Evolutionary conservation across 257 asterid genomes (phyloP).

Genomic region (Solanum lycopersicoides): DNA sequence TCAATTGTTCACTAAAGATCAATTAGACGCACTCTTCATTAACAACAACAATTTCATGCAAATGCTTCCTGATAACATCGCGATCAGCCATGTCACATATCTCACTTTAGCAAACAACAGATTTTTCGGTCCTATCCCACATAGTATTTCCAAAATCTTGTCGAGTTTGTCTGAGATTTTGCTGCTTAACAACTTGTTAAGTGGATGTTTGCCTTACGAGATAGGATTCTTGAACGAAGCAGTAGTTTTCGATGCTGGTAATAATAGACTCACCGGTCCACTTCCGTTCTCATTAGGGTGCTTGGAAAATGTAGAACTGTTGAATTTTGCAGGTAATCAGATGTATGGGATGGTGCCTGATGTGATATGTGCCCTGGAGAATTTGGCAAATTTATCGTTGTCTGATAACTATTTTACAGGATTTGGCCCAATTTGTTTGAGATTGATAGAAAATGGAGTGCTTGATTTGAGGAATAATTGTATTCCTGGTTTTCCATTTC

Average conservation of each 20-base stretch:
- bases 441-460: constrained; percentile 35
- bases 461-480: constrained; percentile 58
- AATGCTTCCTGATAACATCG: constrained; percentile 34
- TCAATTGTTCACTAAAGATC: constrained; percentile 31
- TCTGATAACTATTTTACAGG: constrained; percentile 47
- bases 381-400: constrained; percentile 38
- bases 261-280: constrained; percentile 47
- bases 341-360: constrained; percentile 57
- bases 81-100: constrained; percentile 9
- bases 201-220: constrained; percentile 61
- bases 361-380: constrained; percentile 33
- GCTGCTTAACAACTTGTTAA: constrained; percentile 42
- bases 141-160: constrained; percentile 16
- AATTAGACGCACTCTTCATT: constrained; percentile 45
- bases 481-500: constrained; percentile 47
- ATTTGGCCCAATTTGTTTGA: constrained; percentile 46
- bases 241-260: constrained; percentile 42
- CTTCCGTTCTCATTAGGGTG: constrained; percentile 56
- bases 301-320: constrained; percentile 33
- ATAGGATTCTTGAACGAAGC: constrained; percentile 41
- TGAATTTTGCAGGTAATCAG: constrained; percentile 48
- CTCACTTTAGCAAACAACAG: constrained; percentile 67
- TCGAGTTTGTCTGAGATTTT: constrained; percentile 30
- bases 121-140: constrained; percentile 63
- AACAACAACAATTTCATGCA: constrained; percentile 56